phyloP scores from a whole-genome alignment of 1,139 yeast genomes.

The Saccharomyces hybrid region DNA sequence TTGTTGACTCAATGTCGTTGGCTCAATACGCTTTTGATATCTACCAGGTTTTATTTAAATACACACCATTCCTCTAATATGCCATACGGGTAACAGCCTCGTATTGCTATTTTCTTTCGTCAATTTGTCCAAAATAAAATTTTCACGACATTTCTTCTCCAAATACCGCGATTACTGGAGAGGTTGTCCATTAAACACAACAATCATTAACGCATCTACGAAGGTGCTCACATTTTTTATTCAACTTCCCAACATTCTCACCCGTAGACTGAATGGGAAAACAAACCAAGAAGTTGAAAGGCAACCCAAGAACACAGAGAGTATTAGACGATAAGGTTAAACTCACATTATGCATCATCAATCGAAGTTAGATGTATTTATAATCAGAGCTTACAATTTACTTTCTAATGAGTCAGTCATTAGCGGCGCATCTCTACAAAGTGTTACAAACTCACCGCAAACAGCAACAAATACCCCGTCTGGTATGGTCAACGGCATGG shows the following conservation, averaged over 20 bases:
- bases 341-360: conserved; percentile 25
- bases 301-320: background rate
- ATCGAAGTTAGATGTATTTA: conserved; percentile 28
- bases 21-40: no score
- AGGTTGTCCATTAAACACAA: background rate
- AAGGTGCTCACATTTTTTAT: background rate
- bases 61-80: no score
- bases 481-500: conserved; percentile 6
- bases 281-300: background rate
- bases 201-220: background rate
- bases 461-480: conserved; percentile 20
- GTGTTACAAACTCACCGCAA: conserved; percentile 22
- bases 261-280: background rate
- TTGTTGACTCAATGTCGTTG: no score
- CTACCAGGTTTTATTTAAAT: no score
- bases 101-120: background rate
- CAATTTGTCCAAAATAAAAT: background rate
- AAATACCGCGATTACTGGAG: background rate
- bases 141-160: background rate
- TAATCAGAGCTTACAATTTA: conserved; percentile 27
- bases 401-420: conserved; percentile 25
- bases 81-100: background rate
- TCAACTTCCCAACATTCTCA: background rate
- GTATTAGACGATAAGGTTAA: background rate
- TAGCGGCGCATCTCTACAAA: conserved; percentile 17